These are phyloP conservation scores for Entamoeba dispar DNA, from an alignment of 208 protist species.

Conservation along the genomic window DNA sequence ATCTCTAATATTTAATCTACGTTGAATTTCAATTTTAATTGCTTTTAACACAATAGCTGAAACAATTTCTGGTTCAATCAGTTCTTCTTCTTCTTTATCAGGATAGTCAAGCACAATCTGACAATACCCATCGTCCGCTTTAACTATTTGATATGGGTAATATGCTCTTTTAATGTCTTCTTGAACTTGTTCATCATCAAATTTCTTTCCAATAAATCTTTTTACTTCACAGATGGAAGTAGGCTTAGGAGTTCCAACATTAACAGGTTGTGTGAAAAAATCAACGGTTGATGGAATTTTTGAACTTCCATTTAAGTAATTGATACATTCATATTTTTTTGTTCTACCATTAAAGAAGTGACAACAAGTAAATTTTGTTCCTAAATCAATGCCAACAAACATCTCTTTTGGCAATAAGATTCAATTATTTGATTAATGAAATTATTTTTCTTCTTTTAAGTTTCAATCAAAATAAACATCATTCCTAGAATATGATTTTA, in stretches of 20 bases:
- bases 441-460: not conserved
- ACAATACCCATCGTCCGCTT: slow-evolving; percentile 39
- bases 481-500: too few species aligned
- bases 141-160: slow-evolving; percentile 59
- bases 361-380: not conserved
- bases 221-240: slow-evolving; percentile 13
- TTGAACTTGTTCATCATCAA: not conserved
- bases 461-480: not conserved
- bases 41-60: slow-evolving; percentile 16
- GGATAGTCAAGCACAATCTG: slow-evolving; percentile 7
- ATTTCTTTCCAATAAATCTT: slow-evolving; percentile 5
- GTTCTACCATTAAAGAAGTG: not conserved
- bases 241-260: not conserved
- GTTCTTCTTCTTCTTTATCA: not conserved
- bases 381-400: not conserved
- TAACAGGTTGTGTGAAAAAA: not conserved
- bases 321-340: not conserved
- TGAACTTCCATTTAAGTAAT: not conserved
- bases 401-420: not conserved
- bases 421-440: not conserved
- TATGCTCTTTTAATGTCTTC: slow-evolving; percentile 35
- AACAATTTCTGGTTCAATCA: slow-evolving; percentile 21
- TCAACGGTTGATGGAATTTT: not conserved
- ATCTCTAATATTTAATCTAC: slow-evolving; percentile 20
- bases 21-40: slow-evolving; percentile 20